Evolutionary conservation across 1,284 basidiomycete genomes (phyloP).

Genomic region (Naganishia liquefaciens): DNA sequence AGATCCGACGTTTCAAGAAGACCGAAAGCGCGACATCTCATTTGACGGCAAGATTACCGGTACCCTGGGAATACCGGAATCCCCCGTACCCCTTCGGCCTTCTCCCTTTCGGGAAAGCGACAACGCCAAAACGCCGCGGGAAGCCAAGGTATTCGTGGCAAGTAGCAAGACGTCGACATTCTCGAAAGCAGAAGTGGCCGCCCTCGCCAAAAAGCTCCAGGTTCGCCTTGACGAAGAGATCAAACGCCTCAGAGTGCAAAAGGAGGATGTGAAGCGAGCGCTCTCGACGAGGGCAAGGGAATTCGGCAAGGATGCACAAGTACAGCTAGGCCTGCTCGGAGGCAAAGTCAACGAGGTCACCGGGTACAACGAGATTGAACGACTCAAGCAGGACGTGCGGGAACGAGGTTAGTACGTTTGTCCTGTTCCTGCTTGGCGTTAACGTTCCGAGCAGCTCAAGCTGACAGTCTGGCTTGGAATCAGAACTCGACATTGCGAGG

Average conservation of each 20-base stretch:
- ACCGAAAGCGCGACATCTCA: not conserved
- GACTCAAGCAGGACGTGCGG: conserved; percentile 73
- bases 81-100: not conserved
- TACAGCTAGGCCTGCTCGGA: conserved; percentile 70
- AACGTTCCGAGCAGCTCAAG: not conserved
- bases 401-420: conserved; percentile 67
- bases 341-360: conserved; percentile 78
- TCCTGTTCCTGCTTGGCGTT: not conserved
- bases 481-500: conserved; percentile 44
- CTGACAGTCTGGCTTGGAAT: not conserved
- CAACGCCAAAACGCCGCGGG: not conserved
- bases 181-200: conserved; percentile 13
- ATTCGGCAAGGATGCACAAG: conserved; percentile 40
- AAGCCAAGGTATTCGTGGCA: too few relatives aligned
- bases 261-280: conserved; percentile 13
- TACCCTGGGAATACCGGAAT: not conserved
- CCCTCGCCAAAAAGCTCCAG: conserved; percentile 19
- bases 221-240: conserved; percentile 23
- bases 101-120: not conserved
- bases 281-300: conserved; percentile 17
- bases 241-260: conserved; percentile 9
- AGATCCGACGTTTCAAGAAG: too few relatives aligned
- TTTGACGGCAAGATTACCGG: not conserved
- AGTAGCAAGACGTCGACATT: not conserved
- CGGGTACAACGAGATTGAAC: conserved; percentile 86